Conservation (phyloP, 2,329 filamentous ascomycete species). For the Colletotrichum sp. region DNA sequence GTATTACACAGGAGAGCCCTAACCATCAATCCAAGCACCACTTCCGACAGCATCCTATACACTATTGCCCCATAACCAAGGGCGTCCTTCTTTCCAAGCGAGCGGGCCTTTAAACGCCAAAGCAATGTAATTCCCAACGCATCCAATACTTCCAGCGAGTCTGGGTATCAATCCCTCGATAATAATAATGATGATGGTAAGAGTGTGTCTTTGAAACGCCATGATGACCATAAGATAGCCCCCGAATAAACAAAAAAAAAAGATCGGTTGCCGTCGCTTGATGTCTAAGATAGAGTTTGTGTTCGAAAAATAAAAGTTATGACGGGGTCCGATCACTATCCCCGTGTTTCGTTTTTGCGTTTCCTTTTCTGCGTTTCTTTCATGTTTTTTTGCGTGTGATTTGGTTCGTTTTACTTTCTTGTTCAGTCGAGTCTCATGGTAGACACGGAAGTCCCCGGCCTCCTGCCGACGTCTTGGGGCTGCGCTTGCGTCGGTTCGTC, state of each 20-base stretch:
- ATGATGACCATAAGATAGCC: neutral
- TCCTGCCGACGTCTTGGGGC: neutral
- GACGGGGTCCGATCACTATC: neutral
- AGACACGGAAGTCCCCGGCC: constrained; percentile 2
- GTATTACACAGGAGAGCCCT: constrained; percentile 11
- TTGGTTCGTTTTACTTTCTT: neutral
- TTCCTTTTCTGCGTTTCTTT: neutral
- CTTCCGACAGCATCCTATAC: neutral
- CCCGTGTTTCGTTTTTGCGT: constrained; percentile 6
- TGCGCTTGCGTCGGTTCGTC: constrained; percentile 6
- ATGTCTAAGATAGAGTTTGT: neutral
- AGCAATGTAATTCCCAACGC: neutral
- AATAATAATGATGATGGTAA: neutral
- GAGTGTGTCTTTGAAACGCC: neutral
- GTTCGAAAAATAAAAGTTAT: neutral
- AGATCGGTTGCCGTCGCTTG: constrained; percentile 7
- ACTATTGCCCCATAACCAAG: neutral
- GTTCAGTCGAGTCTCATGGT: constrained; percentile 4
- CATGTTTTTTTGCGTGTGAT: neutral
- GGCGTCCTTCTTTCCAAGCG: neutral
- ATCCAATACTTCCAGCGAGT: constrained; percentile 7
- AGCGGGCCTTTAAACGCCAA: constrained; percentile 4
- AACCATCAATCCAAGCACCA: neutral
- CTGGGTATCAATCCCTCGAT: constrained; percentile 20
- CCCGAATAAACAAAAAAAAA: neutral